Conservation (phyloP, 2,329 filamentous ascomycete species). For the Botrytis elliptica region DNA sequence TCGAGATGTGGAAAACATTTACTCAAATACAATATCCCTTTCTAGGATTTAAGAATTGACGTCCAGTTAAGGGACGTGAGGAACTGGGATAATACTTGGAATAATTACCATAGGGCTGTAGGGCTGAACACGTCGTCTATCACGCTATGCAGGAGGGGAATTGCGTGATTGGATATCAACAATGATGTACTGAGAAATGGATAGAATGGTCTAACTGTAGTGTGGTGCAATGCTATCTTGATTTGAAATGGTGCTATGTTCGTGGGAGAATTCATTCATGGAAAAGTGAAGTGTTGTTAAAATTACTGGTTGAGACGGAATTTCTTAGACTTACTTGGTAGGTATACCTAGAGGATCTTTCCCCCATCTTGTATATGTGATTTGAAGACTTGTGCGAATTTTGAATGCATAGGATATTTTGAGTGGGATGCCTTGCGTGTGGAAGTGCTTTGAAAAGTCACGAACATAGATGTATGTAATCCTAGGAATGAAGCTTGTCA, state of each 20-base stretch:
- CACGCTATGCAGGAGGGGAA: background rate
- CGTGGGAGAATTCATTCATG: too few species aligned
- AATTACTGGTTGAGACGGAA: background rate
- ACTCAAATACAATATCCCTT: background rate
- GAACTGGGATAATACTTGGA: background rate
- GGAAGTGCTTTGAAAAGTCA: too few species aligned
- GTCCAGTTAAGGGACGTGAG: background rate
- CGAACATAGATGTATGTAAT: background rate
- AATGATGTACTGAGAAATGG: background rate
- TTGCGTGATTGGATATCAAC: background rate
- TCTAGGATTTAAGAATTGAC: rapidly evolving
- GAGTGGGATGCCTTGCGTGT: background rate
- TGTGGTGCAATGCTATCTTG: background rate
- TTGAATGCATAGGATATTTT: too few species aligned
- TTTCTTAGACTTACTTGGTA: background rate
- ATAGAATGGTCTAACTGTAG: background rate
- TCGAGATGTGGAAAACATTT: background rate
- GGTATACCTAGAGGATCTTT: background rate
- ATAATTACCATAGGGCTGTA: background rate
- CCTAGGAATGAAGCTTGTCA: background rate
- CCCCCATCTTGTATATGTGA: background rate
- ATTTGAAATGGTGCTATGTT: background rate
- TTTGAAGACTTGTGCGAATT: background rate
- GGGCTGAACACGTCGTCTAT: background rate
- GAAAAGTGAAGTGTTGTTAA: background rate